Evolutionary conservation across 2,329 filamentous ascomycete genomes (phyloP).

Genomic region (Pseudocercospora macadamiae): DNA sequence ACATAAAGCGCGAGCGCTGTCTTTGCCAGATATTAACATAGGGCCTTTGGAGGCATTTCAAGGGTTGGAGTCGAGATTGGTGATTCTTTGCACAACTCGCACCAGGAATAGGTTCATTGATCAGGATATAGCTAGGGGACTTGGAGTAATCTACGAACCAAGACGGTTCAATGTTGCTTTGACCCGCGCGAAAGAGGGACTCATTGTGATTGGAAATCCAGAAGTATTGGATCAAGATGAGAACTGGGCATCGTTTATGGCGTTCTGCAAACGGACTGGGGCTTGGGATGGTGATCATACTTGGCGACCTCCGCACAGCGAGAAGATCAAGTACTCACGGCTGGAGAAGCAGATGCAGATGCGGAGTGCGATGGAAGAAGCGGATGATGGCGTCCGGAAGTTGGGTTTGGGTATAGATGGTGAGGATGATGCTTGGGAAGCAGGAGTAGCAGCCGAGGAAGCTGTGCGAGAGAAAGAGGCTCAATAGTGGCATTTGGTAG

Average conservation of each 20-base stretch:
- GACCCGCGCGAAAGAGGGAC: constrained; percentile 31
- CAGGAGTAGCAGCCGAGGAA: constrained; percentile 10
- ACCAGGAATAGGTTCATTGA: constrained; percentile 33
- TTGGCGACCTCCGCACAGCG: constrained; percentile 18
- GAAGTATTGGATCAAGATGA: constrained; percentile 26
- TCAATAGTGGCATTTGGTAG: not conserved
- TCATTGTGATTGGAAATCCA: constrained; percentile 33
- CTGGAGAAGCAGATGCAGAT: constrained; percentile 27
- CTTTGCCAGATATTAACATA: constrained; percentile 25
- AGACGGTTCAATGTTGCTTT: constrained; percentile 33
- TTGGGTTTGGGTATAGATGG: constrained; percentile 7
- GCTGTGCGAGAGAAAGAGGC: constrained; percentile 1
- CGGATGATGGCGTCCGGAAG: not conserved
- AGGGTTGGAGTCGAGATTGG: constrained; percentile 31
- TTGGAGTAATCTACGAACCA: constrained; percentile 32
- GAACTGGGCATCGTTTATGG: constrained; percentile 31
- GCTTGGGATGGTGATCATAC: constrained; percentile 9
- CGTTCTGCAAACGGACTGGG: constrained; percentile 29
- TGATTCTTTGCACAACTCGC: constrained; percentile 34
- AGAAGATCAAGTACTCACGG: constrained; percentile 23
- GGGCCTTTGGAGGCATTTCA: constrained; percentile 35
- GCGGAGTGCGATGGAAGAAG: not conserved
- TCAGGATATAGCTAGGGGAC: constrained; percentile 29
- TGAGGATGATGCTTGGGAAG: constrained; percentile 9
- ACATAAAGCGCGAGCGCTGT: constrained; percentile 17